phyloP scores from a whole-genome alignment of 2,329 filamentous ascomycete genomes.

The Zasmidium citrigriseum region DNA sequence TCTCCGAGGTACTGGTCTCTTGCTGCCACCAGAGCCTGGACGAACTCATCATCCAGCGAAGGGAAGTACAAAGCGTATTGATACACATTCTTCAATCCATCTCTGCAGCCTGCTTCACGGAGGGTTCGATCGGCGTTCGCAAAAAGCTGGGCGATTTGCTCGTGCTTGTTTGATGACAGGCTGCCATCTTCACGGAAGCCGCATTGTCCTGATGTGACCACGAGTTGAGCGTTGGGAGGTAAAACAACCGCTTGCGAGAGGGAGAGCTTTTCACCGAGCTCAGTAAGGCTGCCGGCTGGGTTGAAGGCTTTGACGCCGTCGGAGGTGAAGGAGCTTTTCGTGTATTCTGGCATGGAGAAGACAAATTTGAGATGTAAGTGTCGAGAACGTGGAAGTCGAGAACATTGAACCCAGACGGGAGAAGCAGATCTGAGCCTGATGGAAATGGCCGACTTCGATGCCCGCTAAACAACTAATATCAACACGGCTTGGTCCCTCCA shows the following conservation, averaged over 20 bases:
- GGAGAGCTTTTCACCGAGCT: not conserved
- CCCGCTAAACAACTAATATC: no score
- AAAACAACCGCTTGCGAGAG: not conserved
- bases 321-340: not conserved
- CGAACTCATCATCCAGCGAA: not conserved
- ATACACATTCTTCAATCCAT: not conserved
- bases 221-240: not conserved
- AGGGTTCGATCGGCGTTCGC: not conserved
- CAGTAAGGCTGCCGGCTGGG: not conserved
- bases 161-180: not conserved
- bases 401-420: no score
- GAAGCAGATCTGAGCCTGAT: no score
- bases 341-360: not conserved
- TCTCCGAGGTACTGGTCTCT: not conserved
- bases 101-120: not conserved
- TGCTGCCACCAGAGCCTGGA: not conserved
- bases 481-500: no score
- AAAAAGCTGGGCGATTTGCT: not conserved
- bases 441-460: no score
- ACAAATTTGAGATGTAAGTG: not conserved
- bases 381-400: no score
- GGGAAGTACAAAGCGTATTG: not conserved
- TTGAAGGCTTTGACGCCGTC: not conserved
- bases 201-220: not conserved
- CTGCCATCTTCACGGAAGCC: slow-evolving; percentile 1